A percentile compares a stretch with the other conserved stretches of the same genome.
phyloP scores from a whole-genome alignment of 129 eudicot genomes.

The Tanacetum coccineum region DNA sequence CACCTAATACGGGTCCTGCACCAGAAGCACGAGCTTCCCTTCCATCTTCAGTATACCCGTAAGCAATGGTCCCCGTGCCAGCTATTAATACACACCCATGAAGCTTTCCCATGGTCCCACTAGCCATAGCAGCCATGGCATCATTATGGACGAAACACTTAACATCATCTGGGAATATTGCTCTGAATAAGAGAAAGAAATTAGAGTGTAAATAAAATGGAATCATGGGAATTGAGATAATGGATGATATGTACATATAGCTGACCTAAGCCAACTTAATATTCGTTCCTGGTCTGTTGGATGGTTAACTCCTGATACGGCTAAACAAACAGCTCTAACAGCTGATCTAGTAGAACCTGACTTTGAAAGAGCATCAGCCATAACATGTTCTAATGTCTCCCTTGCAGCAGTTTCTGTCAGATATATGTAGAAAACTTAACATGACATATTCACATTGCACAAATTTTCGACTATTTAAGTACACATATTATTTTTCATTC shows the following conservation, averaged over 20 bases:
- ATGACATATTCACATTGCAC: background rate
- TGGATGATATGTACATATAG: conserved; percentile 8
- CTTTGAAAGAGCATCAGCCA: conserved; percentile 77
- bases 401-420: conserved; percentile 83
- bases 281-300: conserved; percentile 82
- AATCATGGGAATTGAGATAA: background rate
- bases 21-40: conserved; percentile 97
- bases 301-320: conserved; percentile 93
- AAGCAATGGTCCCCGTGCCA: conserved; percentile 96
- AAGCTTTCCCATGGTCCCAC: conserved; percentile 99
- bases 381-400: conserved; percentile 75
- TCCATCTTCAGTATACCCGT: conserved; percentile 85
- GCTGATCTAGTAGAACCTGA: conserved; percentile 66
- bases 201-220: background rate
- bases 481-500: background rate
- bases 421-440: conserved; percentile 10
- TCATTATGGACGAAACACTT: conserved; percentile 80
- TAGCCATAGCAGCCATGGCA: conserved; percentile 96
- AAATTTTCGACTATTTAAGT: background rate
- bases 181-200: conserved; percentile 38
- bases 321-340: conserved; percentile 92
- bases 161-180: conserved; percentile 64
- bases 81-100: conserved; percentile 97
- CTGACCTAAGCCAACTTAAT: conserved; percentile 79
- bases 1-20: conserved; percentile 96